Evolutionary conservation across 1,284 basidiomycete genomes (phyloP), one percentile per base, ranked within the genome.

Genomic region (Boletus chippewaensis): DNA sequence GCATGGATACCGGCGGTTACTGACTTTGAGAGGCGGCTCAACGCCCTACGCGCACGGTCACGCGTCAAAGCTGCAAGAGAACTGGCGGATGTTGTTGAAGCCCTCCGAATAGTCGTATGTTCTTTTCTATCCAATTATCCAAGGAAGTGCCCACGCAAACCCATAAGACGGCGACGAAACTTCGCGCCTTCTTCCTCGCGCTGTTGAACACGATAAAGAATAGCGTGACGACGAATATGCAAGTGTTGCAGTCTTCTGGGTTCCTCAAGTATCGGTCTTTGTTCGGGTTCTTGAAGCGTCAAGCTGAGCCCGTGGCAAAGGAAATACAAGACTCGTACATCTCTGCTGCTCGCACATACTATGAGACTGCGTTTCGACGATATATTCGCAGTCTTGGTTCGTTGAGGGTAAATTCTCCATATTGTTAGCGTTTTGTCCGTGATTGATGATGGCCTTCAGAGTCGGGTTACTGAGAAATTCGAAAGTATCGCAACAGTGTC

Each of bases 321-420:
- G 95, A 98, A 68, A 75, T 99, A 18, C 93, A 95, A 67, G 77
- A 91, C 43, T 86, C 89, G 4, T 99, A 99, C 65, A 74, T 89
- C 29, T 80, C 80, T 40, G 83, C 89, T 11, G 88, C 91, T 4
- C 80, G 94, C 18, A 80, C 91, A 16, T 99, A 97, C 67, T 98
- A 94, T 57, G 96, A 99, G 70, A 98, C 96, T 15, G 92, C 88
- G 0, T 95, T 99, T 64, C 74, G 96, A 52, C 75, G 96, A 44
- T 99, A 99, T 66, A 79, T 85, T 26, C 76, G 96, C 29, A 87
- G 84, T 59, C 72, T 98, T 41, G 80, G 83, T 22, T 82, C 76
- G 68, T 78, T 96, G 42, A 88, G 87, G 75, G 84, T 87, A 45
- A 47, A 63, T 52, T 45, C 45, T 50, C 10, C 15, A 41, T 40